These are phyloP conservation scores for Linnemannia elongata DNA, from an alignment of 192 early-diverging fungal genomes.

Conservation along the genomic window DNA sequence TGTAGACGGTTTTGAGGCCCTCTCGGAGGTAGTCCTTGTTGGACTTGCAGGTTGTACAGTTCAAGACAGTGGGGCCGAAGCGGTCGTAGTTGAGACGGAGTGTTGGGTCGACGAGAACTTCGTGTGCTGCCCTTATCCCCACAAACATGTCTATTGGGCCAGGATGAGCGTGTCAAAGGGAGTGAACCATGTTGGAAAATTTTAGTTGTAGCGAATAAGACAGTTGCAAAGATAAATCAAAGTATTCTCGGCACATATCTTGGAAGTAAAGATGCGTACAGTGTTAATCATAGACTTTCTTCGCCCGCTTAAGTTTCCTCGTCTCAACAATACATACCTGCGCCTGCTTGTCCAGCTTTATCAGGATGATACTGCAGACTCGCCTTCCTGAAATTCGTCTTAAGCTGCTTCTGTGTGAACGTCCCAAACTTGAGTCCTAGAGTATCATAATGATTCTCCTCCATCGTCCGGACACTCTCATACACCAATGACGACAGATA, in stretches of 20 bases:
- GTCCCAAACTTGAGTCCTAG: constrained; percentile 5
- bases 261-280: too few relatives aligned
- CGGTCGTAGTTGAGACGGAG: constrained; percentile 16
- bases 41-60: constrained; percentile 9
- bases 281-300: too few relatives aligned
- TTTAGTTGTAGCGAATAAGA: too few relatives aligned
- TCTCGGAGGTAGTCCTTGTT: constrained; percentile 15
- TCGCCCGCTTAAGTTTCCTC: too few relatives aligned
- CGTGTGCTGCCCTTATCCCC: constrained; percentile 18
- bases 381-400: constrained; percentile 26
- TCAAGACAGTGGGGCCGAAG: background rate
- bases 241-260: background rate
- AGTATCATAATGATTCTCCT: constrained; percentile 3
- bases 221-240: too few relatives aligned
- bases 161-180: background rate
- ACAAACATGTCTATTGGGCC: constrained; percentile 6
- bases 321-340: too few relatives aligned
- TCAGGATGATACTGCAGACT: constrained; percentile 35
- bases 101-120: constrained; percentile 17
- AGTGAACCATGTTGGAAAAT: background rate
- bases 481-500: constrained; percentile 7
- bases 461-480: background rate
- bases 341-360: constrained; percentile 10
- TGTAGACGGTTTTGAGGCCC: background rate
- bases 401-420: constrained; percentile 20